Evolutionary conservation across 139 green algal species (phyloP).

Genomic region (Zygnema circumcarinatum): DNA sequence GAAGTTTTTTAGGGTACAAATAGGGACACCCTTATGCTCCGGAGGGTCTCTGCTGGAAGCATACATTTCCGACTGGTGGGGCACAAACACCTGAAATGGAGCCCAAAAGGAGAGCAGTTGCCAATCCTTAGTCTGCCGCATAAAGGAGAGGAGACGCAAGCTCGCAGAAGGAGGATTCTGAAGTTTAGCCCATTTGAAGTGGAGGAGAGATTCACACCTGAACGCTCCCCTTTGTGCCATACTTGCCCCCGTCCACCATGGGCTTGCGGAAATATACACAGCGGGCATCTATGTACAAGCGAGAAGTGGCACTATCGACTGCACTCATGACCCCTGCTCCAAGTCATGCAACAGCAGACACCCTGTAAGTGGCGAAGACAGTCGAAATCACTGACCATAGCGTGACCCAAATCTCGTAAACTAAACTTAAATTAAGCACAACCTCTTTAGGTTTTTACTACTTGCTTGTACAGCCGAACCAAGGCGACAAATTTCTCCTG

Average conservation of each 20-base stretch:
- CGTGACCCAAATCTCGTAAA: no score
- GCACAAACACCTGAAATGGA: conserved; percentile 51
- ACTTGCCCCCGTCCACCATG: conserved; percentile 57
- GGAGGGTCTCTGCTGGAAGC: conserved; percentile 53
- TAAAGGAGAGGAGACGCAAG: no score
- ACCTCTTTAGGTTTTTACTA: no score
- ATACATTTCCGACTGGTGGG: conserved; percentile 61
- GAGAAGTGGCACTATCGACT: conserved; percentile 27
- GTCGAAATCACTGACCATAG: no score
- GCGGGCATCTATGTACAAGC: conserved; percentile 48
- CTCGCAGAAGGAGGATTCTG: no score
- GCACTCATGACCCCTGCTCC: conserved; percentile 13
- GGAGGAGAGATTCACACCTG: no score
- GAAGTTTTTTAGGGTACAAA: conserved; percentile 63
- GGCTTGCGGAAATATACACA: conserved; percentile 51
- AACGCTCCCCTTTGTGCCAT: conserved; percentile 53
- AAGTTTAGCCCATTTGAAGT: no score
- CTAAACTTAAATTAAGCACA: no score
- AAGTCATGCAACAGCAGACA: no score
- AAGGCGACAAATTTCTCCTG: no score
- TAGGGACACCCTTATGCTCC: conserved; percentile 35
- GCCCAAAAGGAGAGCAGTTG: neutral
- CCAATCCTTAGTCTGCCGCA: neutral
- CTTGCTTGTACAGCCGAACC: no score
- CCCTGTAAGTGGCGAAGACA: no score